phyloP scores from a whole-genome alignment of 345 rosid species.

The Mangifera indica region DNA sequence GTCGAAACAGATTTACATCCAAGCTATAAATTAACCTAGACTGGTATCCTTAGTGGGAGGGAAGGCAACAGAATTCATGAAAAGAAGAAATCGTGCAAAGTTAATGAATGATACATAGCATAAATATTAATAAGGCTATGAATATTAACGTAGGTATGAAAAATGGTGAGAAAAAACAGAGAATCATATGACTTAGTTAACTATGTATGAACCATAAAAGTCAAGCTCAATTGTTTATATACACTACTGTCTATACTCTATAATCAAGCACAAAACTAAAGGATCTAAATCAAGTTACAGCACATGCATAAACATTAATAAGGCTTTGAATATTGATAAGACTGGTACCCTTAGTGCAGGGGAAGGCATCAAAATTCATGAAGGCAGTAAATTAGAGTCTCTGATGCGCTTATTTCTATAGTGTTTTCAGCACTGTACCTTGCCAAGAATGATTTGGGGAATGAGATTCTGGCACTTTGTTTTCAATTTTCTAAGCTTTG shows the following conservation, averaged over 20 bases:
- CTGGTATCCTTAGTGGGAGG: not conserved
- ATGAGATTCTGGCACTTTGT: constrained; percentile 49
- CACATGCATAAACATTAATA: too few species aligned
- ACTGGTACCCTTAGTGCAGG: not conserved
- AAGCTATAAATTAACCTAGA: not conserved
- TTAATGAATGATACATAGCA: not conserved
- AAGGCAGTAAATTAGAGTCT: constrained; percentile 83
- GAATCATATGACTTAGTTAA: not conserved
- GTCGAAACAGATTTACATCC: not conserved
- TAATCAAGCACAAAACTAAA: not conserved
- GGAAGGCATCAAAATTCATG: not conserved
- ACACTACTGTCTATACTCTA: not conserved
- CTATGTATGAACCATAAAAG: not conserved
- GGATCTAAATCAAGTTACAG: not conserved
- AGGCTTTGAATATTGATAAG: too few species aligned
- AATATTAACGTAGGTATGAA: too few species aligned
- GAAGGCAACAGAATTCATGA: not conserved
- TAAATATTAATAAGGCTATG: not conserved
- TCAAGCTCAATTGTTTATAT: too few species aligned
- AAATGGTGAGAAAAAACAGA: not conserved
- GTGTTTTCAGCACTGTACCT: constrained; percentile 72
- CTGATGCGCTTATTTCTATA: constrained; percentile 45
- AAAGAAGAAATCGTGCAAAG: not conserved
- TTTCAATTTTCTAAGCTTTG: constrained; percentile 10
- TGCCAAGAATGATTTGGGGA: constrained; percentile 45